Evolutionary conservation across 306 rosid genomes (phyloP), one percentile per base, ranked within the genome.

Genomic region (Rubus idaeus): DNA sequence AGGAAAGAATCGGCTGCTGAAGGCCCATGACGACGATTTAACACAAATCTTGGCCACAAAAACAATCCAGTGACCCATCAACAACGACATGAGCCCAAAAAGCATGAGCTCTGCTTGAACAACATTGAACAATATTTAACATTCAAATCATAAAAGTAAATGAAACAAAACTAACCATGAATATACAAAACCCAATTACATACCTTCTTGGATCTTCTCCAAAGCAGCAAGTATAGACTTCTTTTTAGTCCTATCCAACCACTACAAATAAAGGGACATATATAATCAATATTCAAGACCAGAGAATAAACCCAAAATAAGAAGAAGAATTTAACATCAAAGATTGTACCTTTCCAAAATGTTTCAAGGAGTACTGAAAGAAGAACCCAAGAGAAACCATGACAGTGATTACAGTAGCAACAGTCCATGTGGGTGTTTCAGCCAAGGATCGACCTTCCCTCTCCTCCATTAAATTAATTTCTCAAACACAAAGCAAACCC

Each of bases 51-150:
- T 90, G 52, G 98, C 96, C 83, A 95, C 93, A 75, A 80, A 83
- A 58, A 83, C 42, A 71, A 86, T 92, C 96, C 96, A 92, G 80
- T 95, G 97, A 16, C 98, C 95, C 98, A 95, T 92, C 87, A 92
- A 61, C 83, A 95, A 81, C 21, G 98, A 95, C 52, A 92, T 76
- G 60, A 95, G 88, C 74, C 98, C 98, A 82, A 95, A 90, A 44
- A 92, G 93, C 93, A 92, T 92, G 42, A 95, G 79, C 81, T 95
- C 98, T 95, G 91, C 75, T 82, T 83, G 67, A 39, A 81, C 46
- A 89, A 57, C 23, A 73, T 57, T 30, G 16, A 78, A 41, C 62
- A 71, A 53, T 72, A 65, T 16, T 37, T 61, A 26, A 79, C n/a
- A 57, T 44, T 46, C 17, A 61, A 23, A 35, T 30, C 56, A 60